Percentiles rank a stretch among this genome's conserved stretches.
Conservation (phyloP, 495 filamentous ascomycete species). For the Aspergillus campestris region DNA sequence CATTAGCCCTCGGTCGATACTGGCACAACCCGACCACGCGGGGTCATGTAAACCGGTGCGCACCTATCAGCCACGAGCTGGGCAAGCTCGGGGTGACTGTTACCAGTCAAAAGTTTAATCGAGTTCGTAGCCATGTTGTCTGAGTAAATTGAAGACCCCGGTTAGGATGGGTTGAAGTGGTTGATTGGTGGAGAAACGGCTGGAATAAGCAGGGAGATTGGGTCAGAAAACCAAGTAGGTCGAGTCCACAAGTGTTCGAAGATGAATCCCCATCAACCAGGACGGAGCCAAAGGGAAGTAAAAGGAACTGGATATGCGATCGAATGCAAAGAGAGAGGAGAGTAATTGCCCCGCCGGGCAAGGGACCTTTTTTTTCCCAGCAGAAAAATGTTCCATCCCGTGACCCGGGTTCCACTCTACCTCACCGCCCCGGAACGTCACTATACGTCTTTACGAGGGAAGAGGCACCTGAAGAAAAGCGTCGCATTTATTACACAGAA, state of each 20-base stretch:
- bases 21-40: background rate
- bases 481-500: background rate
- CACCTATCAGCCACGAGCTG: slow-evolving; percentile 86
- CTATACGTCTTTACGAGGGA: background rate
- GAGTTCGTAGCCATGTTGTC: slow-evolving; percentile 70
- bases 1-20: slow-evolving; percentile 7
- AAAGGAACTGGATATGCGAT: slow-evolving; percentile 3
- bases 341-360: slow-evolving; percentile 14
- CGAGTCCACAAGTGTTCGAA: background rate
- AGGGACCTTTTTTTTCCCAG: slow-evolving; percentile 23
- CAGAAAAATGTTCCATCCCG: slow-evolving; percentile 23
- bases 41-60: slow-evolving; percentile 12
- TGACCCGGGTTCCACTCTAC: slow-evolving; percentile 17
- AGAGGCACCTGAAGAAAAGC: no score
- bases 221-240: background rate
- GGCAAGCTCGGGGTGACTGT: slow-evolving; percentile 88
- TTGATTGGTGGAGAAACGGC: background rate
- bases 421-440: slow-evolving; percentile 19
- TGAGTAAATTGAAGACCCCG: slow-evolving; percentile 1
- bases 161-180: background rate
- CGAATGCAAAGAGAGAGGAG: background rate
- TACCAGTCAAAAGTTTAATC: slow-evolving; percentile 92
- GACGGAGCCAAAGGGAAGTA: background rate
- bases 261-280: background rate
- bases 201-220: background rate